Base-by-base conservation (phyloP, 768 basidiomycete genomes). In the Lactarius hatsudake region DNA sequence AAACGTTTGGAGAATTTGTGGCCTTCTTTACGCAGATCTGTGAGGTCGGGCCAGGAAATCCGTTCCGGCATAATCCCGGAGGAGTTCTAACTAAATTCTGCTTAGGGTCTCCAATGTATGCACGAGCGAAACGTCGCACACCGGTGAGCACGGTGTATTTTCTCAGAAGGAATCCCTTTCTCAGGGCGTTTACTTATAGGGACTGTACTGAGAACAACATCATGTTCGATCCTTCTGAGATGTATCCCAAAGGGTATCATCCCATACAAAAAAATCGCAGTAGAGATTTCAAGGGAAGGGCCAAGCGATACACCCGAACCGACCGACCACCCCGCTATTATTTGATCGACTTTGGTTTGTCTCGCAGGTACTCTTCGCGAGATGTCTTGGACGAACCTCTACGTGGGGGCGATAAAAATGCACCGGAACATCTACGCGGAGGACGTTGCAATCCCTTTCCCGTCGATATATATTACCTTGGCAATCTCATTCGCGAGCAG, bases 281-380 rank as follows among this genome's bases (percentile, higher is more conserved):
- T 40, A 18, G 18, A 9, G 36, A 66, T 36, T 65, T 61, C 10
- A 59, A 65, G 32, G 20, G 64, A 51, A n/a, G 12, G n/a, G 59
- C 64, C 42, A 71, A 72, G 40, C 60, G 70, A 28, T 57, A 58
- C 18, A 61, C 73, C n/a, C 71, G 76, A 8, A 76, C 76, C 2
- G 55, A 72, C 23, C 62, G 58, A 13, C 70, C 68, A 42, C 72
- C 73, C 1, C 68, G 68, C 18, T 77, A 77, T 51, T 74, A 70
- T 58, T 62, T 76, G 6, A 76, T 75, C 18, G 76, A 76, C 45
- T 75, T 76, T 53, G 76, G 75, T 13, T 40, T 74, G 15, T 73
- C 75, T 26, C 70, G 67, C 34, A n/a, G 51, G 5, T 15, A 58
- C 36, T 26, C 69, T 66, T 34, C 43, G 54, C 30, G 74, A 66